Conservation (phyloP, 805 yeast species). For the Phaffomyces antillensis region DNA sequence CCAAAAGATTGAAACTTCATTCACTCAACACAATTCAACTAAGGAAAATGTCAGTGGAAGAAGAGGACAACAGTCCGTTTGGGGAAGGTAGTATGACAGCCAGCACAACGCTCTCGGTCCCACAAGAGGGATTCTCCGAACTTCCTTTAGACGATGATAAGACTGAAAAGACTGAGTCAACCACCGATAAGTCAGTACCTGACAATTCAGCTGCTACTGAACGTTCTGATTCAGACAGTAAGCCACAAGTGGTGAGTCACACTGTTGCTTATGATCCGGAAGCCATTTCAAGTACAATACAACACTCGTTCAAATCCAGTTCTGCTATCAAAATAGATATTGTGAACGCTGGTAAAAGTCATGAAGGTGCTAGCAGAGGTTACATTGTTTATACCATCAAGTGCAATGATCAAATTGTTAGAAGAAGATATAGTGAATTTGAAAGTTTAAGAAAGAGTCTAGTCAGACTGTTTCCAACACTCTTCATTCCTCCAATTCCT, state of each 20-base stretch:
- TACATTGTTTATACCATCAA: slow-evolving; percentile 80
- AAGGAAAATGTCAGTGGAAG: slow-evolving; percentile 14
- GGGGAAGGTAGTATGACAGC: slow-evolving; percentile 9
- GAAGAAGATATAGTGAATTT: slow-evolving; percentile 89
- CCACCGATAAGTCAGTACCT: slow-evolving; percentile 10
- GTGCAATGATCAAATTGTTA: slow-evolving; percentile 52
- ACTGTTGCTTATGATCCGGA: slow-evolving; percentile 26
- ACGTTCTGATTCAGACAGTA: neutral
- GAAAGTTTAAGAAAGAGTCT: slow-evolving; percentile 72
- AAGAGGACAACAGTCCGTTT: slow-evolving; percentile 23
- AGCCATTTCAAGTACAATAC: slow-evolving; percentile 15
- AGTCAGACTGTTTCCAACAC: slow-evolving; percentile 67
- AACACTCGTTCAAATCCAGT: slow-evolving; percentile 14
- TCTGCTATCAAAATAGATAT: slow-evolving; percentile 35
- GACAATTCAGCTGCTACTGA: neutral
- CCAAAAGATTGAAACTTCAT: neutral
- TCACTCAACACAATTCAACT: no score
- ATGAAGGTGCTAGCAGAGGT: slow-evolving; percentile 69
- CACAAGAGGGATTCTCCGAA: slow-evolving; percentile 22
- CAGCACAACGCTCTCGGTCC: neutral
- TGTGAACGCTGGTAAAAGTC: slow-evolving; percentile 77
- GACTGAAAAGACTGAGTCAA: neutral
- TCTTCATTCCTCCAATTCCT: slow-evolving; percentile 91
- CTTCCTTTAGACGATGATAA: slow-evolving; percentile 20
- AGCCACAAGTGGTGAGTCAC: slow-evolving; percentile 1